Base-by-base conservation (phyloP, 305 asterid genomes). In the Plantago rigida region DNA sequence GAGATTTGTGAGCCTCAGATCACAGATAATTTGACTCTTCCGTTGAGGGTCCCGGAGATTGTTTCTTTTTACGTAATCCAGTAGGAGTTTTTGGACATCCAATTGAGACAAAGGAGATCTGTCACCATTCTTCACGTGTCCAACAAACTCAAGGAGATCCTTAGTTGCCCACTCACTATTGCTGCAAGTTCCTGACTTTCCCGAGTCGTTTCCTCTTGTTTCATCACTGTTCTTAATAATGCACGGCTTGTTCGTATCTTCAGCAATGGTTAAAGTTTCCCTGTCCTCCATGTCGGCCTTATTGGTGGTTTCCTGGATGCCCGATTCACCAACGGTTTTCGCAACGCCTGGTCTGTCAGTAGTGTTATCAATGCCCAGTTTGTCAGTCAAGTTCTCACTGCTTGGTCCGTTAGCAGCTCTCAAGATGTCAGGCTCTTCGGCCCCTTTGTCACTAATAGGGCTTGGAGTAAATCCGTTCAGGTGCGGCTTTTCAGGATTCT, bases 21-120 rank as follows among this genome's bases (percentile, higher is more conserved):
- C 99, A 57, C 99, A 93, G 53, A 87, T 69, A 47, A 93, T 79
- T 65, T 86, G 92, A 74, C 95, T 83, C 81, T 87, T 89, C 69
- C 59, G 74, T 26, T 62, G 86, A 63, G 96, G 96, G 69, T 89
- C 97, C 47, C 92, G 82, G 62, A 92, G 99, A 62, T 82, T 79
- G 74, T 89, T 83, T 71, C 56, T 73, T 79, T 85, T 89, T 70
- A 92, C 77, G 75, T 92, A 92, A 22, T 86, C 84, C 28, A 89
- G 78, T 73, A 93, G 46, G 26, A 89, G 84, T 14, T 69, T 71
- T 70, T 89, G 95, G 58, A 78, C 90, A 65, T 89, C 96, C 71
- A 81, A 82, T 26, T 79, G 94, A 8, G 87, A 74, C 44, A 84
- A 62, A 15, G 68, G 71, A 49, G 89, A 77, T 19, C 69, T 74